These are phyloP conservation scores for Arthrobotrys megalospora DNA, from an alignment of 2,329 filamentous ascomycete species.

Conservation along the genomic window DNA sequence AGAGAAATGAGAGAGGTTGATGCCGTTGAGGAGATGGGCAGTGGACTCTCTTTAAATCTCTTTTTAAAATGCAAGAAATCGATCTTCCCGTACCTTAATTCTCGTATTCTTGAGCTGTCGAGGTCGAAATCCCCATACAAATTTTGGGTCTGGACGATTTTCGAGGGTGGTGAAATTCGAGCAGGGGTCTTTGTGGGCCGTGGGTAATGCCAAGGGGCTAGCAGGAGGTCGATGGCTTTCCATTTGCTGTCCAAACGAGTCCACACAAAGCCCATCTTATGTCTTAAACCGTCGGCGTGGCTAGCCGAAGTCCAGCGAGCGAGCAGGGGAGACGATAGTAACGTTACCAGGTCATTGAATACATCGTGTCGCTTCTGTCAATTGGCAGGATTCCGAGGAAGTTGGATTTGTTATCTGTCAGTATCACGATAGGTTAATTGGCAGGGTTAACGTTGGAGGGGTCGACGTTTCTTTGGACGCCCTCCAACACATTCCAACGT, in stretches of 20 bases:
- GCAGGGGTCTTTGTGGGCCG: slow-evolving; percentile 32
- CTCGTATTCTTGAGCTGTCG: not conserved
- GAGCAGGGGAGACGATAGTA: slow-evolving; percentile 25
- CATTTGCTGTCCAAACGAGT: slow-evolving; percentile 56
- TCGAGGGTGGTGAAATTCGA: slow-evolving; percentile 46
- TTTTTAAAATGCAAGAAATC: slow-evolving; percentile 43
- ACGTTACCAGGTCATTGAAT: slow-evolving; percentile 1
- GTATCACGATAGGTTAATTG: slow-evolving; percentile 20
- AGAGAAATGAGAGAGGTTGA: not conserved
- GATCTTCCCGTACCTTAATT: slow-evolving; percentile 54
- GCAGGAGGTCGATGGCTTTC: not conserved
- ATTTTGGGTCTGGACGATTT: not conserved
- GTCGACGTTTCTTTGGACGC: not conserved
- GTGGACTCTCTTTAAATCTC: slow-evolving; percentile 2
- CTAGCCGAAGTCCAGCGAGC: slow-evolving; percentile 49
- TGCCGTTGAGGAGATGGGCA: slow-evolving; percentile 7
- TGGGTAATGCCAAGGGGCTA: slow-evolving; percentile 34
- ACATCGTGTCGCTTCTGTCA: not conserved
- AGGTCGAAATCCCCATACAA: slow-evolving; percentile 21
- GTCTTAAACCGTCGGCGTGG: slow-evolving; percentile 36
- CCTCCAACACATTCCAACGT: slow-evolving; percentile 15
- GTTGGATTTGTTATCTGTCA: not conserved
- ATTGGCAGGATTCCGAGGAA: not conserved
- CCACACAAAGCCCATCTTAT: slow-evolving; percentile 29
- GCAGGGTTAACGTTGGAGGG: slow-evolving; percentile 2